These are phyloP conservation scores for Aspergillus viridinutans DNA, from an alignment of 2,329 filamentous ascomycete species.

Conservation along the genomic window DNA sequence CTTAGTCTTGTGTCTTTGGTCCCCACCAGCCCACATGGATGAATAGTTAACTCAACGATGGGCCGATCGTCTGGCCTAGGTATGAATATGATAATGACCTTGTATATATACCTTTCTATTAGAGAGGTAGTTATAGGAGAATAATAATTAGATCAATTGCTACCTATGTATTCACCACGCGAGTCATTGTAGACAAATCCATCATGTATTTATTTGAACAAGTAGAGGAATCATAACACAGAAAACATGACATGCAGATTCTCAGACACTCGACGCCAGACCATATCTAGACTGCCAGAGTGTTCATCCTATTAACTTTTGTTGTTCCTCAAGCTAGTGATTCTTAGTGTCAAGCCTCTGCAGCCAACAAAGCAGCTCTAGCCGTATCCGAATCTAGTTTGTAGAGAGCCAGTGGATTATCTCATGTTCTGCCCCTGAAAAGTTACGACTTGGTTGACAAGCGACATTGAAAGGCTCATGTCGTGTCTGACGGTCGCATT, in stretches of 20 bases:
- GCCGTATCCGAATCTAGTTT: not conserved
- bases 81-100: no score
- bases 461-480: not conserved
- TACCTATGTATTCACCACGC: not conserved
- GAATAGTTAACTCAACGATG: not conserved
- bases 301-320: not conserved
- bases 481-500: no score
- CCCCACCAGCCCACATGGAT: not conserved
- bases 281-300: slow-evolving; percentile 1
- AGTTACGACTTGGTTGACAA: not conserved
- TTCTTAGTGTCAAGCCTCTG: not conserved
- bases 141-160: not conserved
- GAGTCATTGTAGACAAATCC: not conserved
- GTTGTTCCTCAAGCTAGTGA: not conserved
- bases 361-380: not conserved
- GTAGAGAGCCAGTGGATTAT: not conserved
- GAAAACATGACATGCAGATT: slow-evolving; percentile 4
- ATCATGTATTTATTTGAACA: not conserved
- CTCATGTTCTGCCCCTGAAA: not conserved
- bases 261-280: slow-evolving; percentile 9
- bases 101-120: no score
- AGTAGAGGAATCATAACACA: not conserved
- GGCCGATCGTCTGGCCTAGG: no score
- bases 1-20: not conserved
- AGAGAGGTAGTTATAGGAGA: no score